Percentiles rank a stretch among this genome's conserved stretches.
These are phyloP conservation scores for Sporothrix protearum DNA, from an alignment of 2,329 filamentous ascomycete species.

Conservation along the genomic window DNA sequence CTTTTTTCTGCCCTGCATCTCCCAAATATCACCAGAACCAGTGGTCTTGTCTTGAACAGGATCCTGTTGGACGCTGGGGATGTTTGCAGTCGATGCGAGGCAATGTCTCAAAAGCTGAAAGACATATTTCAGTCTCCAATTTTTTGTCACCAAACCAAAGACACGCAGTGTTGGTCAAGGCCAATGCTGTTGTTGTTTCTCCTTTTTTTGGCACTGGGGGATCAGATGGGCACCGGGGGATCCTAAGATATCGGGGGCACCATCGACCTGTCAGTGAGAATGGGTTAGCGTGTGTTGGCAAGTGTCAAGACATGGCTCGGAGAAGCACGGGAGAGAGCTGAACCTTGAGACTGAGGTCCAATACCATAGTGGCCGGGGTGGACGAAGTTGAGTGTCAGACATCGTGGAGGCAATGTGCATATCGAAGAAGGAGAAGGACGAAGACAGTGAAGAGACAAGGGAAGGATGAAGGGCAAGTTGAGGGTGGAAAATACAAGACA, in stretches of 20 bases:
- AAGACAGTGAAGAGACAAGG: not conserved
- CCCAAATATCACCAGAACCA: not conserved
- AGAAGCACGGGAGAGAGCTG: not conserved
- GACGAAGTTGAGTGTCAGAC: not conserved
- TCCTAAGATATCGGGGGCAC: not conserved
- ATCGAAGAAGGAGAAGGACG: not conserved
- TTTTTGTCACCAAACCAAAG: not conserved
- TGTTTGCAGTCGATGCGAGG: conserved; percentile 6
- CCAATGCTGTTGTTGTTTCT: not conserved
- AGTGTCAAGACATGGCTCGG: conserved; percentile 8
- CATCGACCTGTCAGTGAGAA: not conserved
- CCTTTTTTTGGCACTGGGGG: not conserved
- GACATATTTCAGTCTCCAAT: not conserved
- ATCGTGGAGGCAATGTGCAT: not conserved
- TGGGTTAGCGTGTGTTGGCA: conserved; percentile 1
- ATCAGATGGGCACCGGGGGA: not conserved
- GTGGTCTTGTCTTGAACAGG: not conserved
- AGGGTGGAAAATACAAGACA: not conserved
- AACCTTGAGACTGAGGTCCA: no score
- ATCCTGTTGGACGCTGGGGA: not conserved
- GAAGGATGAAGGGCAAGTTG: not conserved
- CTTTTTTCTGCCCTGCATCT: not conserved
- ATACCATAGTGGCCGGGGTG: no score
- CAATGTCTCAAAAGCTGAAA: not conserved
- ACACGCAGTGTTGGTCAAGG: conserved; percentile 2